These are phyloP conservation scores for Apophysomyces ossiformis DNA, from an alignment of 371 early-diverging fungal genomes.

Conservation along the genomic window DNA sequence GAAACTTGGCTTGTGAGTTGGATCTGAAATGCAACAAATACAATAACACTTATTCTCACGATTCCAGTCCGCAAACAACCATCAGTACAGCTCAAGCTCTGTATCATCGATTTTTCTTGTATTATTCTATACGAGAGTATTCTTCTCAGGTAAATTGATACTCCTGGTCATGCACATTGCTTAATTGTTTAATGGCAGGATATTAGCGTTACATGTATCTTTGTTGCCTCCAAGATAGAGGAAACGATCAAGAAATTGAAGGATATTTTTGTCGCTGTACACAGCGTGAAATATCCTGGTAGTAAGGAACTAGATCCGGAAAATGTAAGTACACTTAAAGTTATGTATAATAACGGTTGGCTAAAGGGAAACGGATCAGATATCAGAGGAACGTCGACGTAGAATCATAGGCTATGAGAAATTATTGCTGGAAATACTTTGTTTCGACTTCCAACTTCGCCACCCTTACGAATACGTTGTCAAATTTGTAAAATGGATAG, in stretches of 20 bases:
- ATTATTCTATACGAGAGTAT: slow-evolving; percentile 59
- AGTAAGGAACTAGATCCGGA: slow-evolving; percentile 64
- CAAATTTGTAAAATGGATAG: slow-evolving; percentile 64
- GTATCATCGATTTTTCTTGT: slow-evolving; percentile 72
- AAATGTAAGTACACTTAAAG: slow-evolving; percentile 19
- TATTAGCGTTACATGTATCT: slow-evolving; percentile 67
- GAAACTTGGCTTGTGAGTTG: slow-evolving; percentile 51
- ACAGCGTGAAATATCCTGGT: slow-evolving; percentile 59
- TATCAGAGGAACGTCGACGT: slow-evolving; percentile 61
- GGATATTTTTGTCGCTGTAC: slow-evolving; percentile 72
- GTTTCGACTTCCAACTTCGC: slow-evolving; percentile 67
- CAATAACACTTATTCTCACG: neutral
- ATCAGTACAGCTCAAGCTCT: slow-evolving; percentile 75
- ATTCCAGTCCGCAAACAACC: slow-evolving; percentile 69
- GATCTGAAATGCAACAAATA: neutral
- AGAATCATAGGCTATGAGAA: slow-evolving; percentile 63
- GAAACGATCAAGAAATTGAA: slow-evolving; percentile 78
- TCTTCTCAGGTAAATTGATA: slow-evolving; percentile 36
- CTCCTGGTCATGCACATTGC: neutral
- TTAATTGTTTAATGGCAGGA: slow-evolving; percentile 39
- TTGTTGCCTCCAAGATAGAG: slow-evolving; percentile 80
- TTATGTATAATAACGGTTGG: neutral
- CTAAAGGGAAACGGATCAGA: slow-evolving; percentile 5
- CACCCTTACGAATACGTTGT: slow-evolving; percentile 67
- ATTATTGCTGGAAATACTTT: slow-evolving; percentile 62